Evolutionary conservation across 305 asterid genomes (phyloP), one percentile per base, ranked within the genome.

Genomic region (Fraxinus latifolia): DNA sequence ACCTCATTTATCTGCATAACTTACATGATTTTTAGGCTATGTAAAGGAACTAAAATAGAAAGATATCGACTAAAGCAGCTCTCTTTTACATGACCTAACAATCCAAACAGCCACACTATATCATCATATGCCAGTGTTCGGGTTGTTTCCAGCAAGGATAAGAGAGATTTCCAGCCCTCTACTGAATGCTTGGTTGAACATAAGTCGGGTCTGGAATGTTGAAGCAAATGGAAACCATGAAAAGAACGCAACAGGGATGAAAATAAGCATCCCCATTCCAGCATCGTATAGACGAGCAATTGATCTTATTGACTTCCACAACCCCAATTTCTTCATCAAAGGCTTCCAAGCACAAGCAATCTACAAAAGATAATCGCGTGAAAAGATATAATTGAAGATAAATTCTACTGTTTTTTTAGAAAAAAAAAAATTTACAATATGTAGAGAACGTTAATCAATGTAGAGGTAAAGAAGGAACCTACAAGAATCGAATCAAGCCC

Each of bases 121-220:
- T 53, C 36, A 81, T 85, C 80, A 96, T 7, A 94, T 83, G 50
- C 91, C 95, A 62, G 94, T 85, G 76, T 96, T 96, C 0, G 97
- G 98, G 87, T 94, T 94, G 91, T 94, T 91, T 79, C 99, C 98
- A 53, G 97, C 97, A 77, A 96, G 98, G 91, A 96, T 94, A 47
- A 96, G 99, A 11, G 99, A 96, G 74, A 94, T 96, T 83, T 96
- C 98, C 75, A 96, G 94, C 29, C 98, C 99, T 53, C 99, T 89
- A 73, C 99, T 96, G 91, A 96, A 96, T 2, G 99, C 99, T 90
- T 94, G 98, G 91, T 96, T 96, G 91, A 90, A 96, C 99, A 96
- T 96, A 65, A 96, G 97, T 79, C 99, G 92, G 81, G 99, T 94
- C 86, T 96, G 99, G 90, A 94, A 96, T 0, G 99, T 96, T 15